Evolutionary conservation across 352 stramenopile genomes (phyloP), one percentile per base, ranked within the genome.

Genomic region (Phytophthora ramorum): DNA sequence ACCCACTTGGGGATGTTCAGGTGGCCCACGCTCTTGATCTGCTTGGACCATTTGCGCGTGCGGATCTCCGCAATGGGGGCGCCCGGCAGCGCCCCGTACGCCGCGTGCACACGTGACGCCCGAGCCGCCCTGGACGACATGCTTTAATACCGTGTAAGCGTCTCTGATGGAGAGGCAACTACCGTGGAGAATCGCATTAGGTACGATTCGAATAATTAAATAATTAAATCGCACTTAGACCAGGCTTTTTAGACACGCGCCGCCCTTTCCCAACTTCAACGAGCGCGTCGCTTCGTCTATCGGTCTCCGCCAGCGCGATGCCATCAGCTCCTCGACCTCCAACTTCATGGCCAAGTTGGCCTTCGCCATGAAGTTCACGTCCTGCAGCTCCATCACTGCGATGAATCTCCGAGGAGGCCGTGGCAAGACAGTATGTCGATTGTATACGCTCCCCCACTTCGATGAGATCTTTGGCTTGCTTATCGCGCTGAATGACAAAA

Each of bases 1-100:
- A 90, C 73, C 85, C 85, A 93, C 41, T 93, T 93, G 38, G 76
- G 69, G 54, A 93, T 78, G 43, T 74, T 73, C 58, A 93, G 71
- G 38, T 93, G 85, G 32, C 83, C 85, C n/a, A 93, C 79, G 0
- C 69, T 89, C 56, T 85, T 88, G 26, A 81, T 34, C 68, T 92
- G 80, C 58, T 83, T 88, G 22, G 58, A 84, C 85, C 85, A 93
- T 75, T 91, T 93, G 62, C 85, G 81, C 53, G 67, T 73, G 51
- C 81, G 85, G 66, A 93, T 86, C 45, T 92, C 82, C 12, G 78
- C 66, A 45, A 90, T 85, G 14, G 83, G 80, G 3, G 73, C 75
- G 58, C 74, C 67, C 8, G 80, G 78, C 13, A 72, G 58, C 35
- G 74, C 73, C 14, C 73, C 75, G 37, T 69, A 68, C 34, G 66